Evolutionary conservation across 2,329 filamentous ascomycete species (phyloP), one percentile per base, ranked within the genome.

Genomic region (Tolypocladium album): DNA sequence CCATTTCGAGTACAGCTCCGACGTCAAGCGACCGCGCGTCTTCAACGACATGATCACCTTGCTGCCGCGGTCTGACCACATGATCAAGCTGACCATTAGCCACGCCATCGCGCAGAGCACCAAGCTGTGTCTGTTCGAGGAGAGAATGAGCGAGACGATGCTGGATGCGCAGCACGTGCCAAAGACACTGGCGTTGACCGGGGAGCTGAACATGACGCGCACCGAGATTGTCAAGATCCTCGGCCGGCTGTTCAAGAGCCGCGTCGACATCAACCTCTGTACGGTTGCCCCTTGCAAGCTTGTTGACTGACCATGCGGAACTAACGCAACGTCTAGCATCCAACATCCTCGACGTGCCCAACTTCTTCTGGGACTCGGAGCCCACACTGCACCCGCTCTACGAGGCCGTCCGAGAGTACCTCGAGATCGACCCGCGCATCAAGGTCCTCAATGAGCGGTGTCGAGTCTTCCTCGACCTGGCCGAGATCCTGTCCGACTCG

Each of bases 1-100:
- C 68, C 93, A 99, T 71, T 99, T 99, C 70, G 92, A 97, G 73
- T 99, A 99, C 78, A 96, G 90, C 67, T 83, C 86, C 0, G 83
- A 90, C 61, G 91, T 94, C 40, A 88, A 92, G 63, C 85, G 92
- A 57, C 94, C 94, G 5, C 85, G 94, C 60, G 89, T 99, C 38
- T 99, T 95, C 78, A 97, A 99, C 75, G 94, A 99, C 74, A 99
- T 99, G 94, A 97, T 99, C 68, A 99, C 94, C 0, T 78, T 99
- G 53, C 83, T 95, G 63, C 95, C 91, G 62, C 88, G 90, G 45
- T 84, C 82, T 36, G 94, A 99, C 75, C 94, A 99, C 76, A 97
- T 99, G 93, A 96, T 97, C 71, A 97, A 97, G 75, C 81, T 99
- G 20, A 92, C 93, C 40, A 99, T 99, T 78, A 95, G 90, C 72